Conservation (phyloP, 345 rosid species). For the Boechera divaricarpa region DNA sequence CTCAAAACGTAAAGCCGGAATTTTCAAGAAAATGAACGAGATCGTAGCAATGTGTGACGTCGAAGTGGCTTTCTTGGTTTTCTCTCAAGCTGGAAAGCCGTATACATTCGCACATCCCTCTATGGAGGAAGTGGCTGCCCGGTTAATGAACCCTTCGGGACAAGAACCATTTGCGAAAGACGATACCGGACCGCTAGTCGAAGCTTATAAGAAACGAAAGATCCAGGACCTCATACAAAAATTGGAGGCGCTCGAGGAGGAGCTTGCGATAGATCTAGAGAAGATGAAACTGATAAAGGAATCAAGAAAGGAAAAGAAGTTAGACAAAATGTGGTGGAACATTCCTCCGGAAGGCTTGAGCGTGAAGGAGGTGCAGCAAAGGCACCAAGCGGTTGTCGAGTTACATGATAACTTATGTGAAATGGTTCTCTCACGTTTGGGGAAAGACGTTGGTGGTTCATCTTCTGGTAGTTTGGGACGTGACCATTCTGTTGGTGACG, state of each 20-base stretch:
- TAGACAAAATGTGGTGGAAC: slow-evolving; percentile 20
- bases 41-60: slow-evolving; percentile 43
- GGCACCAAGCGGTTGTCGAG: not conserved
- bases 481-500: not conserved
- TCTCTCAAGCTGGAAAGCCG: slow-evolving; percentile 49
- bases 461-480: not conserved
- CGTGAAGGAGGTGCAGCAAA: not conserved
- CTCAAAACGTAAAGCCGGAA: slow-evolving; percentile 53
- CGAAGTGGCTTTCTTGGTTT: slow-evolving; percentile 39
- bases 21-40: slow-evolving; percentile 54
- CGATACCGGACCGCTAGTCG: slow-evolving; percentile 34
- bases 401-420: not conserved
- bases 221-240: slow-evolving; percentile 31
- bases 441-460: not conserved
- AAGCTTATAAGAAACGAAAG: slow-evolving; percentile 41
- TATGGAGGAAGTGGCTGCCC: slow-evolving; percentile 26
- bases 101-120: slow-evolving; percentile 53
- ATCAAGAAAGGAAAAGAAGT: not conserved
- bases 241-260: not conserved
- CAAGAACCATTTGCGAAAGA: not conserved
- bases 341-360: not conserved
- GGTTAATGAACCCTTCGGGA: not conserved
- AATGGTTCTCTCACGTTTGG: not conserved
- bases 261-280: slow-evolving; percentile 36
- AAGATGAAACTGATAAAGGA: slow-evolving; percentile 6